Evolutionary conservation across 345 rosid species (phyloP), one percentile per base, ranked within the genome.

Genomic region (Dipteronia sinensis): DNA sequence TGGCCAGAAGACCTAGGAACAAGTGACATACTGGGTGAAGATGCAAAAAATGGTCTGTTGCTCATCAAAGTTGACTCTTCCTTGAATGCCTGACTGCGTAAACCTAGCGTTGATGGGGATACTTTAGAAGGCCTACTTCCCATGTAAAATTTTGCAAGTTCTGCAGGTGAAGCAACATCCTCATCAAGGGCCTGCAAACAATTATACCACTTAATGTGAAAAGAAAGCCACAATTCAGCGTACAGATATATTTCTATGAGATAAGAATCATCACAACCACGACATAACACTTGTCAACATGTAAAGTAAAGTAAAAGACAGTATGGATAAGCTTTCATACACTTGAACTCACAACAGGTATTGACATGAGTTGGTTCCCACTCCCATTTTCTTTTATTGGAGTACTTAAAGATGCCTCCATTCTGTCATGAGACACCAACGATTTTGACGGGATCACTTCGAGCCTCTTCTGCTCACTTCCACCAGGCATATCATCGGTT

Each of bases 71-170:
- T 59, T 62, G 87, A 84, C 85, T 87, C 90, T 80, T 85, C 94
- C 73, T 81, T 83, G 23, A 71, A 72, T 42, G 83, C 74, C 85
- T 84, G 90, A 79, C 79, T 78, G 23, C 83, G 87, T 63, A 83
- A 77, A 40, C 85, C 86, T 56, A 86, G 80, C 79, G 66, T 83
- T 77, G 95, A 86, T 29, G 92, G 87, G 55, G 92, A 88, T 70
- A 88, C 87, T 83, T 89, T 91, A 58, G 94, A 89, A 66, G 93
- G 90, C 87, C 95, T 89, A 81, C 90, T 87, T 63, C 91, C 93
- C 98, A 94, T 96, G 90, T 89, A 96, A 75, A 93, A 95, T 85
- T 89, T 94, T 81, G 99, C 98, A 85, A 97, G 97, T 91, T 93
- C 96, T 62, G 93, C 91, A 73, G 99, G 98, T 62, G 97, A 89